Conservation (phyloP, 1,139 yeast species). For the Candida gigantensis region DNA sequence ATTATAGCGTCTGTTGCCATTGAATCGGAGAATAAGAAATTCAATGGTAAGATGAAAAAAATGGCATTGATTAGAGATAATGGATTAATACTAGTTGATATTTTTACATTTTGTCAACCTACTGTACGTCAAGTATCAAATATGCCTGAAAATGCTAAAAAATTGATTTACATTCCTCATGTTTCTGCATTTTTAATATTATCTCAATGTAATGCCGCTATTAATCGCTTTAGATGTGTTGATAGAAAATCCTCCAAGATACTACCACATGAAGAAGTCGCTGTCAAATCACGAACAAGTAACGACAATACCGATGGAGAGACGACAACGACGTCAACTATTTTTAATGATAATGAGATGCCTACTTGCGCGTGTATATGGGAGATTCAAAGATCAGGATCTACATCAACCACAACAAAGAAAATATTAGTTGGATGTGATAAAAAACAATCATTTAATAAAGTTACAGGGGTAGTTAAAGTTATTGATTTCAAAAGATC, state of each 20-base stretch:
- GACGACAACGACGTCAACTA: constrained; percentile 16
- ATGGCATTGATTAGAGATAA: constrained; percentile 50
- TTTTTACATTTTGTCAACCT: constrained; percentile 30
- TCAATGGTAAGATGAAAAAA: constrained; percentile 11
- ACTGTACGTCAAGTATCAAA: constrained; percentile 33
- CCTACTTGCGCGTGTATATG: constrained; percentile 40
- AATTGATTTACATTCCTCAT: constrained; percentile 33
- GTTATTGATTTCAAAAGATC: constrained; percentile 40
- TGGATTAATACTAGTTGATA: constrained; percentile 43
- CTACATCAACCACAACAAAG: constrained; percentile 25
- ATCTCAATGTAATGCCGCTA: constrained; percentile 31
- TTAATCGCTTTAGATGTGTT: constrained; percentile 31
- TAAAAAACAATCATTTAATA: constrained; percentile 12
- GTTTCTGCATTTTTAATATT: constrained; percentile 40
- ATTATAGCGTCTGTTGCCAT: constrained; percentile 19
- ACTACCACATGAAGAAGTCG: constrained; percentile 23
- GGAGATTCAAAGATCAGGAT: constrained; percentile 34
- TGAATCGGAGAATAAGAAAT: background rate
- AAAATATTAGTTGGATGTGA: constrained; percentile 46
- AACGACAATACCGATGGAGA: constrained; percentile 13
- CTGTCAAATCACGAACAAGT: constrained; percentile 14
- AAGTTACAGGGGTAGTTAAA: constrained; percentile 36
- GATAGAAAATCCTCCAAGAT: constrained; percentile 33
- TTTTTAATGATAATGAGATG: constrained; percentile 34
- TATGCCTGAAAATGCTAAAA: constrained; percentile 40